A percentile compares a stretch with the other conserved stretches of the same genome.
Conservation (phyloP, 441 rosid species). For the Euphorbia celastroides region DNA sequence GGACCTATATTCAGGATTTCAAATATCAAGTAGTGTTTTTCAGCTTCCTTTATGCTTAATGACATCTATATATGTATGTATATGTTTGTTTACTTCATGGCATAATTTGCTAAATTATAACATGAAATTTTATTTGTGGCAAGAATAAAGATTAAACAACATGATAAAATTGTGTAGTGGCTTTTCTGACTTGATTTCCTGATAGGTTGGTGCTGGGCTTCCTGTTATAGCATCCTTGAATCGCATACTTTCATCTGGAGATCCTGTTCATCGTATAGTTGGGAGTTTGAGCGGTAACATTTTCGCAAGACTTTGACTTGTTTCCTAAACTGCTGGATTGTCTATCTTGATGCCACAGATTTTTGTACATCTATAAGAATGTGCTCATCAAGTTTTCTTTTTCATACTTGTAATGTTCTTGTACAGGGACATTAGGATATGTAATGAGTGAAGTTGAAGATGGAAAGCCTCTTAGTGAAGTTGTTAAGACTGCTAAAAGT, state of each 20-base stretch:
- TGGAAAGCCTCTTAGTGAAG: conserved; percentile 84
- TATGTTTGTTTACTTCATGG: background rate
- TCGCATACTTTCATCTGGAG: conserved; percentile 82
- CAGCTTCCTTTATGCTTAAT: background rate
- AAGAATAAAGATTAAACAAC: background rate
- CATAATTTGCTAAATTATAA: background rate
- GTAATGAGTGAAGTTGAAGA: conserved; percentile 95
- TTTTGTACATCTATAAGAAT: conserved; percentile 1
- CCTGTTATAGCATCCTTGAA: conserved; percentile 79
- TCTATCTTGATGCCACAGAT: conserved; percentile 7
- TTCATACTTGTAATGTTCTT: conserved; percentile 12
- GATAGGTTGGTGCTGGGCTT: conserved; percentile 96
- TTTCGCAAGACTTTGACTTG: conserved; percentile 16
- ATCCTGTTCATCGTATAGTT: conserved; percentile 52
- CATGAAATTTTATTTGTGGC: background rate
- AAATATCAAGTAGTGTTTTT: background rate
- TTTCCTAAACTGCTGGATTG: background rate
- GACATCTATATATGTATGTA: background rate
- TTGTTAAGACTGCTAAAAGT: conserved; percentile 72
- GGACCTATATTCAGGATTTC: too few species aligned
- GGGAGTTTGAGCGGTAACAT: conserved; percentile 86
- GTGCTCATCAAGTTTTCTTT: conserved; percentile 8
- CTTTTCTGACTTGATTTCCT: conserved; percentile 23
- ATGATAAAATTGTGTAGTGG: conserved; percentile 7
- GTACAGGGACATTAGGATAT: conserved; percentile 81